phyloP scores from a whole-genome alignment of 2,329 filamentous ascomycete genomes.

The Colletotrichum sp. region DNA sequence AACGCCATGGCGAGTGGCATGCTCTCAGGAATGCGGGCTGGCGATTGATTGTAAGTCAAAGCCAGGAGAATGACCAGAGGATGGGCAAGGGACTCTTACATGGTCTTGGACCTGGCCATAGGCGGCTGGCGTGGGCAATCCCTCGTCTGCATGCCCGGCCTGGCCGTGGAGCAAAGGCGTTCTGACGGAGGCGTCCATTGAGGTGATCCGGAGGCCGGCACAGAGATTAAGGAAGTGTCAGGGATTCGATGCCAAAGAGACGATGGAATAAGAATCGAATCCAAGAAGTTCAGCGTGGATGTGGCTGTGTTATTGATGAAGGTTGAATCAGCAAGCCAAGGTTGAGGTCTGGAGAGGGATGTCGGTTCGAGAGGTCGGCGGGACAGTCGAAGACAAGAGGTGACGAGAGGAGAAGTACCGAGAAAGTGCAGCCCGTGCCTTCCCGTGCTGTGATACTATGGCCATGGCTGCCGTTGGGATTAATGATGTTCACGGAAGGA shows the following conservation, averaged over 20 bases:
- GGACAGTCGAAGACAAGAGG: neutral
- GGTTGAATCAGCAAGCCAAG: neutral
- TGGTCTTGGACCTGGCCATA: conserved; percentile 29
- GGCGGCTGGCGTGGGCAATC: conserved; percentile 18
- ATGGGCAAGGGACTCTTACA: conserved; percentile 26
- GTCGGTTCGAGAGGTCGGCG: neutral
- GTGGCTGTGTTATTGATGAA: neutral
- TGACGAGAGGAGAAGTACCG: neutral
- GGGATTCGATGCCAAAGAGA: neutral
- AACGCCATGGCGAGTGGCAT: conserved; percentile 56
- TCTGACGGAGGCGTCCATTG: conserved; percentile 18
- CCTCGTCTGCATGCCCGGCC: neutral
- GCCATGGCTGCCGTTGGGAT: neutral
- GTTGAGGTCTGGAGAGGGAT: neutral
- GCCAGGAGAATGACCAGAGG: neutral
- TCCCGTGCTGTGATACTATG: neutral
- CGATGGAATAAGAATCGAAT: neutral
- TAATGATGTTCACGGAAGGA: neutral
- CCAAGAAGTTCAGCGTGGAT: neutral
- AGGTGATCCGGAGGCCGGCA: neutral
- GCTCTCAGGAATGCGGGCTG: conserved; percentile 57
- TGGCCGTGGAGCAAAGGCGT: conserved; percentile 24
- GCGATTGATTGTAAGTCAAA: conserved; percentile 11
- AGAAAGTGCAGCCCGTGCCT: neutral
- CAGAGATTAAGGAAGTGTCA: neutral